These are phyloP conservation scores for maize (Zea mays) DNA, from an alignment of 176 grass and related monocot genomes.

Conservation along the genomic window Zm-B73-REFERENCE-NAM-5.0 NC_050096.1:281359501-281360000, in stretches of 20 bases:
- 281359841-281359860: neutral
- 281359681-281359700: constrained; percentile 64
- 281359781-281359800: too few species aligned
- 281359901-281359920: constrained; percentile 64
- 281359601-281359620: constrained; percentile 70
- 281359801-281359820: neutral
- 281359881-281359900: constrained; percentile 21
- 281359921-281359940: constrained; percentile 59
- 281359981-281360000: neutral
- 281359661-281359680: constrained; percentile 61
- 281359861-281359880: constrained; percentile 19
- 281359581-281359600: constrained; percentile 66
- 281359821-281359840: constrained; percentile 5
- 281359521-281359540: constrained; percentile 42
- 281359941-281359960: constrained; percentile 55
- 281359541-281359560: constrained; percentile 67
- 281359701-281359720: neutral
- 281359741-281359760: neutral
- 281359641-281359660: constrained; percentile 31
- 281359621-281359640: constrained; percentile 58
- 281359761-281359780: neutral
- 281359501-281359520: constrained; percentile 55
- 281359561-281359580: constrained; percentile 63
- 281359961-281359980: neutral
- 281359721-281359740: neutral